Base-by-base conservation (phyloP, 768 basidiomycete species). In the Agrocybe praecox region DNA sequence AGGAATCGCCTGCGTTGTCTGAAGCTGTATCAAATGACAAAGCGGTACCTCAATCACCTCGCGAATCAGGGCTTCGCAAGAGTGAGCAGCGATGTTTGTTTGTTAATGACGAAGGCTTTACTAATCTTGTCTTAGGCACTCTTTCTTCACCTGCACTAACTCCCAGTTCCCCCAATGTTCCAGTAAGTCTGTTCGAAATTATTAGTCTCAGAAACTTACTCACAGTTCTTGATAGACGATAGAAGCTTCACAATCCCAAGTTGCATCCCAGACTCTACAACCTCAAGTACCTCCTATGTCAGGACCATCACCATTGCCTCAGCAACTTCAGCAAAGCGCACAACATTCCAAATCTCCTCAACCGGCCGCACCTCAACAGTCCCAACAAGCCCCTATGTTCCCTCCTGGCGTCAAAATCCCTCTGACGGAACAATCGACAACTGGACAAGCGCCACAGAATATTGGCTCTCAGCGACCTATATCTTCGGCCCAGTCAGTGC, bases 1-100 rank as follows among this genome's bases (percentile, higher is more conserved):
- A 87, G 67, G 84, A 85, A 59, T 91, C 90, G 12, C 90, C 90
- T 53, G 83, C 85, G 62, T 67, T 90, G 59, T 90, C 89, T 44
- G 89, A 92, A 63, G 86, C 87, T 34, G 71, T 75, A 12, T 76
- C 64, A 70, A 72, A 51, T 57, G 71, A 55, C 65, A 78, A 69
- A 76, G 80, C 80, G 52, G 80, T 75, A 24, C 80, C 81, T 47
- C 78, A 83, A 42, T 83, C 86, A 11, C 89, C 90, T 47, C 84
- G 82, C 51, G 79, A 78, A 33, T 45, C 49, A 49, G 65, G 72
- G 48, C 62, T 69, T 53, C 73, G 78, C 52, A 85, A 84, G 76
- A 85, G 88, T 76, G 60, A 59, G 56, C 64, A 59, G 57, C 47
- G 65, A 60, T 65, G 59, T 57, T 65, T 68, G 53, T 63, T 49